phyloP scores from a whole-genome alignment of 2,329 filamentous ascomycete genomes.

The Calonectria pteridis region DNA sequence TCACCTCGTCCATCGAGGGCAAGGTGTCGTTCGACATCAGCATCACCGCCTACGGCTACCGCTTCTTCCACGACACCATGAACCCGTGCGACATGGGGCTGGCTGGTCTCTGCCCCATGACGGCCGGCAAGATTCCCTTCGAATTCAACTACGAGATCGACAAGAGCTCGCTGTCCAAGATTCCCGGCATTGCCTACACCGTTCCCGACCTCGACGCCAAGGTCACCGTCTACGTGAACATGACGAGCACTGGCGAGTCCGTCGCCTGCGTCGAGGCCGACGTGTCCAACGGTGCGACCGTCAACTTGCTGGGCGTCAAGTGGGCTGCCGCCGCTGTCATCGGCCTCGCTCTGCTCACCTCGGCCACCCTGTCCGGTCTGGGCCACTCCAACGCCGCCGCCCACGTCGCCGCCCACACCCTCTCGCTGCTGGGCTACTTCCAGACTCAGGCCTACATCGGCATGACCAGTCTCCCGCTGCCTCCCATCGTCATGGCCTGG shows the following conservation, averaged over 20 bases:
- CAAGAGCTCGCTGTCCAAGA: slow-evolving; percentile 65
- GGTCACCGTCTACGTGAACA: slow-evolving; percentile 84
- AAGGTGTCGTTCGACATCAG: slow-evolving; percentile 82
- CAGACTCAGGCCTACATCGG: slow-evolving; percentile 93
- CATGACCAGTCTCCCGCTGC: slow-evolving; percentile 82
- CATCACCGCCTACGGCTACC: slow-evolving; percentile 86
- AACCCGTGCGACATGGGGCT: slow-evolving; percentile 81
- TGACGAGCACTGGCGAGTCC: slow-evolving; percentile 68
- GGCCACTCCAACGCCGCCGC: slow-evolving; percentile 95
- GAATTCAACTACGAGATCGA: slow-evolving; percentile 74
- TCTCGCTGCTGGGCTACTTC: slow-evolving; percentile 93
- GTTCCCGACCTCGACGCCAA: slow-evolving; percentile 92
- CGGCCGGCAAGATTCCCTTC: slow-evolving; percentile 82
- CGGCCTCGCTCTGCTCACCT: slow-evolving; percentile 84
- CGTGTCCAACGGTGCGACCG: slow-evolving; percentile 91
- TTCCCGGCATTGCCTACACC: slow-evolving; percentile 88
- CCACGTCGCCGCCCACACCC: slow-evolving; percentile 91
- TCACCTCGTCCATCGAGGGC: slow-evolving; percentile 84
- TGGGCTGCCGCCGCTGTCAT: slow-evolving; percentile 92
- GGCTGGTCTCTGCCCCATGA: slow-evolving; percentile 89
- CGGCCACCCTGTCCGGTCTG: slow-evolving; percentile 87
- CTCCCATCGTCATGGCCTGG: slow-evolving; percentile 91
- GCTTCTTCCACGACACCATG: slow-evolving; percentile 73
- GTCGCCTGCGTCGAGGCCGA: slow-evolving; percentile 90
- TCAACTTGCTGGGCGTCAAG: slow-evolving; percentile 87